Conservation (phyloP, 2,329 filamentous ascomycete genomes). For the Periconia digitata region DNA sequence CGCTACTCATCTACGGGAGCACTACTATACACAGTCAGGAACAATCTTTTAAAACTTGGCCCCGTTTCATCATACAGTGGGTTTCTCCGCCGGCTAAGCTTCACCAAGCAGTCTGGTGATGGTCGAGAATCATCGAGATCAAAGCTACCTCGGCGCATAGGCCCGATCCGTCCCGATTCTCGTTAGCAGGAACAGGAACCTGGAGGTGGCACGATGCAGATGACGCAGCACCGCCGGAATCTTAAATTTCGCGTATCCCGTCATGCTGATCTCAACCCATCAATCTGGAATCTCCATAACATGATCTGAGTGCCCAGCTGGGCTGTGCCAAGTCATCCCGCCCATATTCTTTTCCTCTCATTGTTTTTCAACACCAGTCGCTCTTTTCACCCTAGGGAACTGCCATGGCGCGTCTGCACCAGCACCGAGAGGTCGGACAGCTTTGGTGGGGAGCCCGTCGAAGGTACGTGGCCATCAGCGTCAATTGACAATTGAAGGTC, state of each 20-base stretch:
- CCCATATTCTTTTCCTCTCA: not conserved
- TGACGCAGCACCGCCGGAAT: not conserved
- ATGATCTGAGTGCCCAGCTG: not conserved
- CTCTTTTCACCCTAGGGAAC: conserved; percentile 8
- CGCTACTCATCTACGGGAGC: too few species aligned
- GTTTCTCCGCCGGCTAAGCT: too few species aligned
- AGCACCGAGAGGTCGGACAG: conserved; percentile 26
- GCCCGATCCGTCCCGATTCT: conserved; percentile 6
- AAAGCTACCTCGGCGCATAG: too few species aligned
- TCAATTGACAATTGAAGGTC: too few species aligned
- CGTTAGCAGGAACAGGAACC: conserved; percentile 23
- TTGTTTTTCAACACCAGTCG: conserved; percentile 1
- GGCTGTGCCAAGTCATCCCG: not conserved
- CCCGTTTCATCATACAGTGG: too few species aligned
- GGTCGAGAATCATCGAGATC: too few species aligned
- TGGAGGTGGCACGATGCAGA: conserved; percentile 17
- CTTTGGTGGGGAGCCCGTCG: conserved; percentile 31
- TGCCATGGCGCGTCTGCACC: conserved; percentile 29
- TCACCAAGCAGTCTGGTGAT: too few species aligned
- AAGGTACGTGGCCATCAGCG: conserved; percentile 19
- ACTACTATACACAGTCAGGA: too few species aligned
- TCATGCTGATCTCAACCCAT: conserved; percentile 31
- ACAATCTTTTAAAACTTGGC: too few species aligned
- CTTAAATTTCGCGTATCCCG: conserved; percentile 14
- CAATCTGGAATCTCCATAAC: not conserved